Conservation (phyloP, 148 eudicot species). For the Cornus kousa region DNA sequence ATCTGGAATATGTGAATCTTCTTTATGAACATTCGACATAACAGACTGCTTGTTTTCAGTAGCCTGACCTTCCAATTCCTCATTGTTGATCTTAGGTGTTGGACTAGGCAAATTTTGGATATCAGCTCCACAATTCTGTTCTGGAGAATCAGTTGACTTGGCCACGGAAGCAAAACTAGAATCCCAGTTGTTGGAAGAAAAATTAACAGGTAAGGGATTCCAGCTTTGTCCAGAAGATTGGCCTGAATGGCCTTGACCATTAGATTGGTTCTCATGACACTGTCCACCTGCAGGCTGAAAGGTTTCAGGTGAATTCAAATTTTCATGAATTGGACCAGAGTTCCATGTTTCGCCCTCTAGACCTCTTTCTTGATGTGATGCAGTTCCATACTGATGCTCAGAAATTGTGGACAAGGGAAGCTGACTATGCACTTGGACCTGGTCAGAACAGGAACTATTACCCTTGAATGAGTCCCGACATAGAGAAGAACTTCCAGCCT, state of each 20-base stretch:
- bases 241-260: conserved; percentile 26
- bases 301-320: conserved; percentile 16
- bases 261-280: conserved; percentile 26
- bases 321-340: conserved; percentile 17
- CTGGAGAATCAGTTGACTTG: conserved; percentile 33
- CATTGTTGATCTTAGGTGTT: conserved; percentile 22
- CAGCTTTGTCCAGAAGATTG: conserved; percentile 41
- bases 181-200: conserved; percentile 38
- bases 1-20: conserved; percentile 33
- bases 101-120: conserved; percentile 42
- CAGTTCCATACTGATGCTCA: conserved; percentile 2
- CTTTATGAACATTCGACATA: conserved; percentile 19
- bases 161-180: conserved; percentile 29
- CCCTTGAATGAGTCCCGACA: conserved; percentile 15
- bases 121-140: conserved; percentile 23
- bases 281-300: conserved; percentile 25
- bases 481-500: conserved; percentile 15
- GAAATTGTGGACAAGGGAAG: conserved; percentile 7
- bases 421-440: conserved; percentile 13
- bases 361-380: conserved; percentile 10
- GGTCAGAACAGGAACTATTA: conserved; percentile 15
- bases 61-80: conserved; percentile 26
- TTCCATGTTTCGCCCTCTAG: conserved; percentile 16
- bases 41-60: conserved; percentile 26
- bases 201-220: conserved; percentile 30